Base-by-base conservation (phyloP, 2,329 filamentous ascomycete species). In the Helminthosporium solani region DNA sequence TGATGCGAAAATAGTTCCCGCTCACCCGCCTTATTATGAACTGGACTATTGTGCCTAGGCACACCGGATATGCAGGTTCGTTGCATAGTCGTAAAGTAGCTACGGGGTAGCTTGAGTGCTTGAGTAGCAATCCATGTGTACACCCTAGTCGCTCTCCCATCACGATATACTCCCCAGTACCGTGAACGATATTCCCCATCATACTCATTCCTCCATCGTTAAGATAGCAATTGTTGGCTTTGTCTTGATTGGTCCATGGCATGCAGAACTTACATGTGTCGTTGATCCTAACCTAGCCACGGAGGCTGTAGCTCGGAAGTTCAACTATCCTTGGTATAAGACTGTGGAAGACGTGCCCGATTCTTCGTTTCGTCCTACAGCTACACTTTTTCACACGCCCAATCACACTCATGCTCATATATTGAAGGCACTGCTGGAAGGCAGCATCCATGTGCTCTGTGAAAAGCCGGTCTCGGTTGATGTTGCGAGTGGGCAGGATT, bases 301-400 rank as follows among this genome's bases (percentile, higher is more conserved):
- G 2, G 35, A 61, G 37, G 47, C 49, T 15, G 58, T 68, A 2
- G 75, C 76, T 3, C 40, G 59, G 4, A 51, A 60, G 7, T 65
- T 77, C 4, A 42, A 67, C 18, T 74, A 73, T 8, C 64, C 60
- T 6, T 61, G 72, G 44, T 77, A 70, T 51, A 16, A 58, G 1
- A 70, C 75, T 3, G 62, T 82, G 2, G 40, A 70, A 2, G 64
- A 67, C 0, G 70, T 83, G 50, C 56, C 83, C 0, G 52, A 60
- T 4, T 72, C 69, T 0, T 23, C 52, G 6, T 33, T 63, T 34
- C 69, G 66, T n/a, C 78, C 79, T 9, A 73, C 80, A 39, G 79
- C 75, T 28, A 79, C 79, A 18, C 77, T 83, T 33, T 73, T 83
- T 39, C 81, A 80, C 69, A 83, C 80, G 0, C 81, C 81, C 2